These are phyloP conservation scores for Mycena epipterygia DNA, from an alignment of 768 basidiomycete genomes.

Conservation along the genomic window DNA sequence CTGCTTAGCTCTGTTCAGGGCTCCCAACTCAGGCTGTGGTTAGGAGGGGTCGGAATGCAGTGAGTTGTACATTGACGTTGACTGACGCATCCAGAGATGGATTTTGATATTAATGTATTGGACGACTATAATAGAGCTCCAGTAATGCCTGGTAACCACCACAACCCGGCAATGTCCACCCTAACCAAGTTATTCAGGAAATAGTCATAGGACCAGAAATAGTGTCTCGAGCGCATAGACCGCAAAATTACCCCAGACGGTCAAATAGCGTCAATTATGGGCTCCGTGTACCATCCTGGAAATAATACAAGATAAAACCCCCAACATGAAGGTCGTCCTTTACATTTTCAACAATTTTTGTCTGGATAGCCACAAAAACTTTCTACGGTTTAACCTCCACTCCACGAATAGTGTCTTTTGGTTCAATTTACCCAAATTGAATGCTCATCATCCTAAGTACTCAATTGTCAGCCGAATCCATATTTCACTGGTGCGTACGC, in stretches of 20 bases:
- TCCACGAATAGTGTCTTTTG: not conserved
- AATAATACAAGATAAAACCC: too few species aligned
- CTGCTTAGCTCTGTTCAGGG: too few species aligned
- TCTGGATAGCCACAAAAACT: not conserved
- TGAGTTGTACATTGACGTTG: not conserved
- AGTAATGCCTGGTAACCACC: not conserved
- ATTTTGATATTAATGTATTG: not conserved
- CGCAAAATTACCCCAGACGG: not conserved
- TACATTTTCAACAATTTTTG: not conserved
- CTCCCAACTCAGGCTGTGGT: too few species aligned
- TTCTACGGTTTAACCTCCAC: not conserved
- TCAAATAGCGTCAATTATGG: not conserved
- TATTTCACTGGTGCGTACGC: too few species aligned
- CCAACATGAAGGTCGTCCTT: too few species aligned
- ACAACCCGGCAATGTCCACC: not conserved
- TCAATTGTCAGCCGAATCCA: too few species aligned
- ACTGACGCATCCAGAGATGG: not conserved
- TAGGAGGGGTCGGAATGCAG: too few species aligned
- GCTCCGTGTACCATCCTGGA: not conserved
- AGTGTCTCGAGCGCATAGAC: too few species aligned
- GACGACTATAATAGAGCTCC: not conserved
- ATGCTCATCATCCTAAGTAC: too few species aligned
- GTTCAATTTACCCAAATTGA: not conserved
- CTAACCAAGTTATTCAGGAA: not conserved
- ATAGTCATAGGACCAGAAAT: not conserved